phyloP scores from a whole-genome alignment of 768 basidiomycete species.

The Lactifluus hygrophoroides region DNA sequence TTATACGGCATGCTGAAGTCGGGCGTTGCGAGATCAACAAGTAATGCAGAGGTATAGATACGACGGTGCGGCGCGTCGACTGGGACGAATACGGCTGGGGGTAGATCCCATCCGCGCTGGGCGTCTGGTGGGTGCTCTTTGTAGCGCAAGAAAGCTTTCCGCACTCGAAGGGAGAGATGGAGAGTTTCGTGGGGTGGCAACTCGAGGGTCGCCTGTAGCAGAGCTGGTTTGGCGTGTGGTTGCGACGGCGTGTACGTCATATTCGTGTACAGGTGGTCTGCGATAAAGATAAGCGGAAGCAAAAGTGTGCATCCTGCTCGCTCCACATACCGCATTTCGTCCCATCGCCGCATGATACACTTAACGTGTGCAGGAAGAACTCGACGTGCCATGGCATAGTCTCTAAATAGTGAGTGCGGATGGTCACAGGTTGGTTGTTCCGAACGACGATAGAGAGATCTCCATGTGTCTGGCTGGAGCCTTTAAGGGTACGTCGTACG shows the following conservation, averaged over 20 bases:
- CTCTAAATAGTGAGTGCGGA: conserved; percentile 69
- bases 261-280: conserved; percentile 57
- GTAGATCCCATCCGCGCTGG: conserved; percentile 89
- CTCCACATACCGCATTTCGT: conserved; percentile 35
- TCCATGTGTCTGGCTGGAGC: conserved; percentile 69
- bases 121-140: conserved; percentile 96
- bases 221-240: conserved; percentile 66
- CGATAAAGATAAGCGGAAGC: background rate
- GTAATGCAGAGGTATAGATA: conserved; percentile 73
- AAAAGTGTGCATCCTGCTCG: background rate
- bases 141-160: conserved; percentile 82
- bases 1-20: conserved; percentile 99
- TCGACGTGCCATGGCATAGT: conserved; percentile 91
- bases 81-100: conserved; percentile 72
- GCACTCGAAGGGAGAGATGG: conserved; percentile 61
- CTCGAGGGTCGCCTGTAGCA: conserved; percentile 59
- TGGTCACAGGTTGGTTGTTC: conserved; percentile 43
- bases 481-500: conserved; percentile 61
- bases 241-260: conserved; percentile 60
- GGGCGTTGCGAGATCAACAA: conserved; percentile 93
- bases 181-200: conserved; percentile 64
- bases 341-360: conserved; percentile 38
- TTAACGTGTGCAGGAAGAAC: conserved; percentile 76
- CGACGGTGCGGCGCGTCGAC: conserved; percentile 25
- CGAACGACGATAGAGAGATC: conserved; percentile 56